These are phyloP conservation scores for Aspergillus sp. DNA, from an alignment of 2,329 filamentous ascomycete species.

Conservation along the genomic window DNA sequence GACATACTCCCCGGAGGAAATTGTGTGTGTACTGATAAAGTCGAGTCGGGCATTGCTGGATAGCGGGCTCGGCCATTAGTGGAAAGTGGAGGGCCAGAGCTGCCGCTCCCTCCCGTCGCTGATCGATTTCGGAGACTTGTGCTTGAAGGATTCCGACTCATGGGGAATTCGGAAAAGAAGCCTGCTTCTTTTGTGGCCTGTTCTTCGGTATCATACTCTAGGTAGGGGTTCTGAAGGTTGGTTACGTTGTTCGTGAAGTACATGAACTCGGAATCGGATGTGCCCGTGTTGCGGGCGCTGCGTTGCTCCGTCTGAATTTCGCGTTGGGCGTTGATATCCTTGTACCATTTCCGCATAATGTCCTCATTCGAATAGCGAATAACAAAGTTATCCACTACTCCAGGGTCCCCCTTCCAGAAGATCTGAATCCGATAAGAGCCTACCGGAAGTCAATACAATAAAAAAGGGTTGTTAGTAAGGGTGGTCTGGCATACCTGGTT, in stretches of 20 bases:
- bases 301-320: slow-evolving; percentile 55
- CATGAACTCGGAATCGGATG: slow-evolving; percentile 70
- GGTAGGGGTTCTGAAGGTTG: slow-evolving; percentile 79
- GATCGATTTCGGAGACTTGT: slow-evolving; percentile 74
- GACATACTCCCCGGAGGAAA: slow-evolving; percentile 54
- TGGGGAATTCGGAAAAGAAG: slow-evolving; percentile 51
- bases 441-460: slow-evolving; percentile 34
- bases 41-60: slow-evolving; percentile 58
- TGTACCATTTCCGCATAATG: slow-evolving; percentile 87
- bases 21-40: slow-evolving; percentile 69
- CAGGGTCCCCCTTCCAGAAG: slow-evolving; percentile 96
- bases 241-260: slow-evolving; percentile 71
- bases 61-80: slow-evolving; percentile 67
- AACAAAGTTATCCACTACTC: slow-evolving; percentile 93
- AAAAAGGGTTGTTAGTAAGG: not conserved
- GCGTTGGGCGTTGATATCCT: slow-evolving; percentile 74
- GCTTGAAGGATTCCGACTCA: slow-evolving; percentile 70
- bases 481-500: slow-evolving; percentile 68
- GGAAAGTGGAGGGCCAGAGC: slow-evolving; percentile 35
- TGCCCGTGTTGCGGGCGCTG: slow-evolving; percentile 53
- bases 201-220: slow-evolving; percentile 58
- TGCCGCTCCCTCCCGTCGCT: slow-evolving; percentile 62
- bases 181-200: slow-evolving; percentile 39
- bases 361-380: slow-evolving; percentile 93
- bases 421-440: slow-evolving; percentile 95